A percentile compares a stretch with the other conserved stretches of the same genome.
These are phyloP conservation scores for Artemisia argyi DNA, from an alignment of 129 eudicot genomes.

Conservation along the genomic window DNA sequence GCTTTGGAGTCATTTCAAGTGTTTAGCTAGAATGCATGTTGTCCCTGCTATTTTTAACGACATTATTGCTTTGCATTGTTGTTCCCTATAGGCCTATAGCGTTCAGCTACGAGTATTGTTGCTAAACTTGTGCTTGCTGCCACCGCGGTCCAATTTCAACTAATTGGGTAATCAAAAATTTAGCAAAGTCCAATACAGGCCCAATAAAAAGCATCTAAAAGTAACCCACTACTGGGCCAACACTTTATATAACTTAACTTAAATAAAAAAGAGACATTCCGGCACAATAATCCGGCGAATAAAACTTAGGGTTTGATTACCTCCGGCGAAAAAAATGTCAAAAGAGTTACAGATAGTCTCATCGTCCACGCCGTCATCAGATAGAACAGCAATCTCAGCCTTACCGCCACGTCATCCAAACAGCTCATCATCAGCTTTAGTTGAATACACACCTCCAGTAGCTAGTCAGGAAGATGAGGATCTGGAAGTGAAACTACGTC, in stretches of 20 bases:
- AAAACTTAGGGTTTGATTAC: constrained; percentile 6
- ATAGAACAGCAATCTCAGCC: constrained; percentile 33
- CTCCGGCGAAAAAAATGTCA: constrained; percentile 28
- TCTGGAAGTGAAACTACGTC: constrained; percentile 83
- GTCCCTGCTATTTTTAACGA: too few species aligned
- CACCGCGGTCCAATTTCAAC: too few species aligned
- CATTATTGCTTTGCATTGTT: too few species aligned
- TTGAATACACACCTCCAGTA: constrained; percentile 70
- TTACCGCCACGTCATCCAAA: constrained; percentile 71
- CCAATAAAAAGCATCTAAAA: background rate
- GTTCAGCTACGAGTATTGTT: too few species aligned
- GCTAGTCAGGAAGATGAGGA: constrained; percentile 78
- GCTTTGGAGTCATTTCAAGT: too few species aligned
- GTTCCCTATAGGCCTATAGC: too few species aligned
- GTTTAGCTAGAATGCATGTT: too few species aligned
- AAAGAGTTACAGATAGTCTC: constrained; percentile 68
- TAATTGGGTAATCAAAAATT: too few species aligned
- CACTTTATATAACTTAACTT: constrained; percentile 3
- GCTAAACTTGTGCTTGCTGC: too few species aligned
- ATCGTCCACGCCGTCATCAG: constrained; percentile 51
- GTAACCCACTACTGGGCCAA: constrained; percentile 20
- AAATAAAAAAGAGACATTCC: background rate
- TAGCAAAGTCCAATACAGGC: background rate
- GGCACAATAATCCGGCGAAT: constrained; percentile 29
- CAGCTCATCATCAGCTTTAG: constrained; percentile 62